Evolutionary conservation across 768 basidiomycete genomes (phyloP).

Genomic region (Grammothele lineata): DNA sequence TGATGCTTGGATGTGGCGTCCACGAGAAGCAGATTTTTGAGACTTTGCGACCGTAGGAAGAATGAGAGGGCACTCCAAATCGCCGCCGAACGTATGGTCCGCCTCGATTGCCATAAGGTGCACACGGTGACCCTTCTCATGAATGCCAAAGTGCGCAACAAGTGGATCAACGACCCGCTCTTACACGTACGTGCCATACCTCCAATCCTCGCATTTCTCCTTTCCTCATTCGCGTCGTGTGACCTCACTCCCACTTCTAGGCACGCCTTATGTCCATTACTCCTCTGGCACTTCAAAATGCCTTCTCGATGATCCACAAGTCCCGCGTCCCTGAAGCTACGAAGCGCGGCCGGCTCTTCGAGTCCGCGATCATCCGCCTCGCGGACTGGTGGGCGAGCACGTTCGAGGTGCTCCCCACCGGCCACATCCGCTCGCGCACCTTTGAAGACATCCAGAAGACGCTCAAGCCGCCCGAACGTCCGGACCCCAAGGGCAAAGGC

Average conservation of each 20-base stretch:
- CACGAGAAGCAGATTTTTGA: background rate
- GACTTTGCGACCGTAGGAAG: constrained; percentile 32
- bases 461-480: background rate
- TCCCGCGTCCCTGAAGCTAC: constrained; percentile 74
- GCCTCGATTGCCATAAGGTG: constrained; percentile 83
- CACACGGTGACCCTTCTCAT: constrained; percentile 81
- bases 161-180: constrained; percentile 77
- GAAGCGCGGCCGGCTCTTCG: constrained; percentile 84
- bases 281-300: constrained; percentile 74
- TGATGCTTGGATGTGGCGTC: too few relatives aligned
- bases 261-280: constrained; percentile 85
- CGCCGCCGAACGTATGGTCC: constrained; percentile 64
- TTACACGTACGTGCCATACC: constrained; percentile 59
- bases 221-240: too few relatives aligned
- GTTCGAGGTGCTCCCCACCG: constrained; percentile 62
- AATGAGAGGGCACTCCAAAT: constrained; percentile 35
- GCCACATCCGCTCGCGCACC: constrained; percentile 71
- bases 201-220: background rate
- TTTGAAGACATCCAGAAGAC: constrained; percentile 64
- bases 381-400: constrained; percentile 79
- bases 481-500: constrained; percentile 25
- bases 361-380: constrained; percentile 69
- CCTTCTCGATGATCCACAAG: constrained; percentile 79
- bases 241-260: constrained; percentile 40
- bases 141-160: constrained; percentile 72